A percentile compares a stretch with the other conserved stretches of the same genome.
phyloP scores from a whole-genome alignment of 2,329 filamentous ascomycete species.

The Xylariaceae sp. region DNA sequence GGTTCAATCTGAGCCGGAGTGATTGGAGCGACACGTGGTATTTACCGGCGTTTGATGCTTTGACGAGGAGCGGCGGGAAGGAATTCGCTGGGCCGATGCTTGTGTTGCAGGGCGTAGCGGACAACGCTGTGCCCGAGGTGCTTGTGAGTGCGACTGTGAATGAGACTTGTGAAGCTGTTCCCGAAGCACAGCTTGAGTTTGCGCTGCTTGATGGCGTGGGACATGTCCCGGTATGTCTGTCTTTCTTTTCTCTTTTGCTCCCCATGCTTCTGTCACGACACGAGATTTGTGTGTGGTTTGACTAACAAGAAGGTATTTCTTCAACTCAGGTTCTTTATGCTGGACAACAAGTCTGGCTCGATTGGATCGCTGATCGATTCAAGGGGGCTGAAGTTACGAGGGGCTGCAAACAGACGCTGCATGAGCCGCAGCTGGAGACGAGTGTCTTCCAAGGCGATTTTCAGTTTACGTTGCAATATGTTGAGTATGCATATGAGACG shows the following conservation, averaged over 20 bases:
- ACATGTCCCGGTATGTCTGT: background rate
- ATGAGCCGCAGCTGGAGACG: background rate
- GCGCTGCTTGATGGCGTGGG: background rate
- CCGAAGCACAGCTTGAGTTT: background rate
- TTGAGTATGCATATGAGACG: background rate
- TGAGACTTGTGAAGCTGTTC: background rate
- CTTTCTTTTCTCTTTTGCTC: too few species aligned
- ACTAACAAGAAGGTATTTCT: background rate
- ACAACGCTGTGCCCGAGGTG: background rate
- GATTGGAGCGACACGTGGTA: background rate
- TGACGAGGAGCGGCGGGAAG: background rate
- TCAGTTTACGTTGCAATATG: background rate
- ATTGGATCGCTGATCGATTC: slow-evolving; percentile 1
- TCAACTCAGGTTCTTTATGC: background rate
- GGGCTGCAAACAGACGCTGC: background rate
- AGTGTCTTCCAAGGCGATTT: background rate
- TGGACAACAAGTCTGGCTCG: slow-evolving; percentile 1
- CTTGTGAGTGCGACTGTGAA: background rate
- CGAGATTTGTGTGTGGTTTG: too few species aligned
- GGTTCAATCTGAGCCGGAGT: background rate
- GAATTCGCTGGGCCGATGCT: background rate
- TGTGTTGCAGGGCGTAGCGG: background rate
- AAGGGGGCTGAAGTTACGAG: background rate
- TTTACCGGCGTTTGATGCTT: background rate
- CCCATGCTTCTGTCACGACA: too few species aligned